Evolutionary conservation across 1,139 yeast species (phyloP).

Genomic region (Saccharomyces hybrid): DNA sequence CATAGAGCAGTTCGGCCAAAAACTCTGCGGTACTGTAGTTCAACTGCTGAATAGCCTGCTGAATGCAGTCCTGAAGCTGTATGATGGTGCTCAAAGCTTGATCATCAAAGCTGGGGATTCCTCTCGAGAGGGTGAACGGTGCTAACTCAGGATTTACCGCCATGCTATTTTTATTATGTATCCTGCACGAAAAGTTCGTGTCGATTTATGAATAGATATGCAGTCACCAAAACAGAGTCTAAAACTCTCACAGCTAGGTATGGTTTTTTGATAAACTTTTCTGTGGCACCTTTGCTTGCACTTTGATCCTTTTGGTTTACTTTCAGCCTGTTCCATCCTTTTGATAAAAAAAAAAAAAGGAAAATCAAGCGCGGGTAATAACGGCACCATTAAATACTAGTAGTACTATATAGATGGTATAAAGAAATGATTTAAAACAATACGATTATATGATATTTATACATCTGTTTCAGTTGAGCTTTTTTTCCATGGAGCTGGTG

Average conservation of each 20-base stretch:
- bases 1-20: constrained; percentile 23
- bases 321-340: not conserved
- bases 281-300: not conserved
- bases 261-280: not conserved
- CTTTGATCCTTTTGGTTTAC: not conserved
- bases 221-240: not conserved
- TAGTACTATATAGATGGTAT: not conserved
- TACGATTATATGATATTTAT: not conserved
- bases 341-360: not conserved
- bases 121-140: not conserved
- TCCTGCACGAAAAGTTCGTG: not conserved
- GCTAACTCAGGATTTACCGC: not conserved
- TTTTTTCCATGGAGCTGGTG: not conserved
- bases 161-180: not conserved
- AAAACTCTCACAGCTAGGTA: not conserved
- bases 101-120: not conserved
- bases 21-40: constrained; percentile 29
- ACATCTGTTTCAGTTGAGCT: not conserved
- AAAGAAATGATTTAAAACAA: not conserved
- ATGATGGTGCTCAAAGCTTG: not conserved
- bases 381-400: not conserved
- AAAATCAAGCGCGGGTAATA: not conserved
- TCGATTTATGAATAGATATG: not conserved
- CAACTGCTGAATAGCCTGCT: constrained; percentile 19
- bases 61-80: constrained; percentile 12